These are phyloP conservation scores for Rosa hybrid DNA, from an alignment of 331 rosid genomes.

Conservation along the genomic window DNA sequence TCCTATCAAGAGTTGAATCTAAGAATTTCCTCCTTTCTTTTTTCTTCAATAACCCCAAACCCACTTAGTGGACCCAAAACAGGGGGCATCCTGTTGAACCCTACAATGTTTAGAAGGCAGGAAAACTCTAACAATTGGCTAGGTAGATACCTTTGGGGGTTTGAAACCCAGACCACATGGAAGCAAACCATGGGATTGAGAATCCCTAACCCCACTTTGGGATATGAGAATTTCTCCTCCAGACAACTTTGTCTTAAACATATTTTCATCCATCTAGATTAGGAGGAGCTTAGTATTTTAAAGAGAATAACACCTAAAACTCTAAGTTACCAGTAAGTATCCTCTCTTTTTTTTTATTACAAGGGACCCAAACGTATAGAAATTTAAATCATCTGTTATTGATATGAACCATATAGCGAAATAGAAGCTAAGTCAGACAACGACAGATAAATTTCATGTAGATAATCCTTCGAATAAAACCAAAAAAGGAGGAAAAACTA, in stretches of 20 bases:
- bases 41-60: not conserved
- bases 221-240: not conserved
- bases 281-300: not conserved
- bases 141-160: not conserved
- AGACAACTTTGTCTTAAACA: not conserved
- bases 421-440: not conserved
- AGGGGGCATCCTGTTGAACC: not conserved
- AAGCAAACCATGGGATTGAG: not conserved
- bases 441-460: not conserved
- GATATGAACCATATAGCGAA: not conserved
- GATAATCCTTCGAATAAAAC: not conserved
- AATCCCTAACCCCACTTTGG: not conserved
- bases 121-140: not conserved
- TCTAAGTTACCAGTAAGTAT: not conserved
- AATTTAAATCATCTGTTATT: not conserved
- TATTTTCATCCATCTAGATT: not conserved
- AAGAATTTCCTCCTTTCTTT: not conserved
- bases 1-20: not conserved
- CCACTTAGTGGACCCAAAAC: not conserved
- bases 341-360: not conserved
- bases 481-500: constrained; percentile 37
- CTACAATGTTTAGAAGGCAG: not conserved
- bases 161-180: not conserved
- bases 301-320: not conserved
- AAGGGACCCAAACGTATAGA: not conserved